phyloP scores from a whole-genome alignment of 1,139 yeast genomes.

The Debaryomyces nepalensis region DNA sequence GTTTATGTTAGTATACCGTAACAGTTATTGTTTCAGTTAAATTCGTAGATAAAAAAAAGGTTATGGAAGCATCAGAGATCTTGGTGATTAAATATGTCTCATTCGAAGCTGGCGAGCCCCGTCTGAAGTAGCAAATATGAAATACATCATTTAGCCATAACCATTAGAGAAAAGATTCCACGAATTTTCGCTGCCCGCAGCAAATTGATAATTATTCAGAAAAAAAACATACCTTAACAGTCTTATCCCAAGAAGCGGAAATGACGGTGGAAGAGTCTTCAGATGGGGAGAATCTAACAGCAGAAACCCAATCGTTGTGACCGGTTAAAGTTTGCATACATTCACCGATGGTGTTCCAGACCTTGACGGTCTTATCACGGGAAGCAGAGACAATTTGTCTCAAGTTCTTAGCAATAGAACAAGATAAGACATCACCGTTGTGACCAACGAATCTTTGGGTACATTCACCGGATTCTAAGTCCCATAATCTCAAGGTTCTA shows the following conservation, averaged over 20 bases:
- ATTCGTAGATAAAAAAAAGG: slow-evolving; percentile 5
- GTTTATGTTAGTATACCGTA: slow-evolving; percentile 27
- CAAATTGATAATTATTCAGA: slow-evolving; percentile 12
- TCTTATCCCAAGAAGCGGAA: slow-evolving; percentile 99
- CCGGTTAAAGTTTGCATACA: slow-evolving; percentile 94
- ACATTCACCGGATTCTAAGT: slow-evolving; percentile 92
- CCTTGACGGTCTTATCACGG: slow-evolving; percentile 98
- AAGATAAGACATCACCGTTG: slow-evolving; percentile 96
- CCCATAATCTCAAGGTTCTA: slow-evolving; percentile 99
- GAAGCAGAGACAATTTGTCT: slow-evolving; percentile 99
- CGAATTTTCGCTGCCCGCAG: slow-evolving; percentile 19
- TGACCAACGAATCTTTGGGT: slow-evolving; percentile 97
- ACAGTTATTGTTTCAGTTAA: slow-evolving; percentile 6
- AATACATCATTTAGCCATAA: slow-evolving; percentile 58
- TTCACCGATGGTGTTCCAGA: slow-evolving; percentile 99
- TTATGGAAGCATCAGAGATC: slow-evolving; percentile 78
- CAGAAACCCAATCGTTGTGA: slow-evolving; percentile 99
- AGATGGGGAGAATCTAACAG: slow-evolving; percentile 95
- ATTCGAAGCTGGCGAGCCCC: slow-evolving; percentile 69
- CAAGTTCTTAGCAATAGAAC: slow-evolving; percentile 94
- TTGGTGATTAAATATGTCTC: slow-evolving; percentile 98
- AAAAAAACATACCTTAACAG: slow-evolving; percentile 88
- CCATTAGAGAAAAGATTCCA: slow-evolving; percentile 8
- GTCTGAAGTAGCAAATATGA: slow-evolving; percentile 99
- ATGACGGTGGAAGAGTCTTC: slow-evolving; percentile 74